phyloP scores from a whole-genome alignment of 164 flowering plant genomes.

The Annona cherimola region DNA sequence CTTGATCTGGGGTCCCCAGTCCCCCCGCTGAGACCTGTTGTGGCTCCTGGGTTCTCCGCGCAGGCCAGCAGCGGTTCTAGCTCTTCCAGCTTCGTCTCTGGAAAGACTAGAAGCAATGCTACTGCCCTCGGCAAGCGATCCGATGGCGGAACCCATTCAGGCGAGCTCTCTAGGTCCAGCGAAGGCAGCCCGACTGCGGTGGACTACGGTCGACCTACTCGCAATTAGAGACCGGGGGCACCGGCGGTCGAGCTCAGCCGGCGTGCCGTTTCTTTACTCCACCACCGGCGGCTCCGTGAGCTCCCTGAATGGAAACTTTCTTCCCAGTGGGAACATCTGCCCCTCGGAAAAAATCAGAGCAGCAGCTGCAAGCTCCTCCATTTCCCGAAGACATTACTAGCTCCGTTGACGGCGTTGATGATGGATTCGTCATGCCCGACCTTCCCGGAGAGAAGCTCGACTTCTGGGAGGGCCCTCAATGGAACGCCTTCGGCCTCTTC shows the following conservation, averaged over 20 bases:
- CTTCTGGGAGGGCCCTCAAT: no score
- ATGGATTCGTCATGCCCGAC: no score
- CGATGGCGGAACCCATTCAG: constrained; percentile 36
- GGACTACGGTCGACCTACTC: constrained; percentile 2
- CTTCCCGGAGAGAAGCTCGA: no score
- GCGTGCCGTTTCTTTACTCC: constrained; percentile 43
- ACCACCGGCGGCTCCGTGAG: constrained; percentile 30
- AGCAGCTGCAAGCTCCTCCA: no score
- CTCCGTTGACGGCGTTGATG: no score
- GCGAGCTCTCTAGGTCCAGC: constrained; percentile 43
- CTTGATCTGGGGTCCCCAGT: constrained; percentile 85
- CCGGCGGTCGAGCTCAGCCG: constrained; percentile 43
- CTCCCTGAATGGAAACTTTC: constrained; percentile 22
- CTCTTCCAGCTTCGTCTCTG: constrained; percentile 53
- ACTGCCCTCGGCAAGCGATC: constrained; percentile 15
- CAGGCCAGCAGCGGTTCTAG: constrained; percentile 63
- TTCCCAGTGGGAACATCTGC: constrained; percentile 62
- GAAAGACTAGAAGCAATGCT: constrained; percentile 16
- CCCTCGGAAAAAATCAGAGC: constrained; percentile 58
- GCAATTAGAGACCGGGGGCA: constrained; percentile 36
- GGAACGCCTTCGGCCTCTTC: no score
- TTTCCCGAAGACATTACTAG: no score
- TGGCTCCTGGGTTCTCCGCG: constrained; percentile 21
- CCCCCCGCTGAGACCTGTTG: constrained; percentile 48
- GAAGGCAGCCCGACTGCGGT: constrained; percentile 39